phyloP scores from a whole-genome alignment of 2,329 filamentous ascomycete genomes.

The Fusarium agapanthi region DNA sequence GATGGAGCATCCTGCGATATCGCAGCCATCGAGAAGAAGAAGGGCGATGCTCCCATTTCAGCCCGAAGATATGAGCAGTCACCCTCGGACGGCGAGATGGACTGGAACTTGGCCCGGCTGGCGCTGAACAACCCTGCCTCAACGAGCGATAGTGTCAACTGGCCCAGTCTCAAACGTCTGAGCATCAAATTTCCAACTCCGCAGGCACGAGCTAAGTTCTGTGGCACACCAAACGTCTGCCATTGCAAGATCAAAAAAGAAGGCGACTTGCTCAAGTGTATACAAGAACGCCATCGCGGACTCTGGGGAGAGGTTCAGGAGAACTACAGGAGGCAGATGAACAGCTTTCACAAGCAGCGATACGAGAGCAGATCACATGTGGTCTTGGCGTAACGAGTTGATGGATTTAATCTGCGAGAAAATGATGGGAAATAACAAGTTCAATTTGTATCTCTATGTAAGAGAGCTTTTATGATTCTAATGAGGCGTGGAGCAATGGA shows the following conservation, averaged over 20 bases:
- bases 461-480: not conserved
- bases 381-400: slow-evolving; percentile 25
- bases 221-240: slow-evolving; percentile 42
- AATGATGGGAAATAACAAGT: not conserved
- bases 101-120: slow-evolving; percentile 46
- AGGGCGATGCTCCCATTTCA: slow-evolving; percentile 38
- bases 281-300: slow-evolving; percentile 40
- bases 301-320: slow-evolving; percentile 45
- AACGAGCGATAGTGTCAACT: slow-evolving; percentile 22
- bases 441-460: not conserved
- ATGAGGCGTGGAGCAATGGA: not conserved
- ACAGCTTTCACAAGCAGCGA: slow-evolving; percentile 31
- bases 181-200: slow-evolving; percentile 44
- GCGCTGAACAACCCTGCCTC: slow-evolving; percentile 42
- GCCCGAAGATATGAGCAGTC: slow-evolving; percentile 43
- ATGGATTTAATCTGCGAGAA: not conserved
- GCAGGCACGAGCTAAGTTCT: slow-evolving; percentile 36
- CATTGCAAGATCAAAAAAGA: slow-evolving; percentile 40
- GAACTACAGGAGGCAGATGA: slow-evolving; percentile 38
- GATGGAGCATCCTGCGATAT: slow-evolving; percentile 39
- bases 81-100: slow-evolving; percentile 12
- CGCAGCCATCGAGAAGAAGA: slow-evolving; percentile 41
- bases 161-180: slow-evolving; percentile 43
- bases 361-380: slow-evolving; percentile 37
- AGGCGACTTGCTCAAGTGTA: slow-evolving; percentile 37